A percentile compares a stretch with the other conserved stretches of the same genome.
phyloP scores from a whole-genome alignment of 2,329 filamentous ascomycete species.

The Stemphylium lycopersici region DNA sequence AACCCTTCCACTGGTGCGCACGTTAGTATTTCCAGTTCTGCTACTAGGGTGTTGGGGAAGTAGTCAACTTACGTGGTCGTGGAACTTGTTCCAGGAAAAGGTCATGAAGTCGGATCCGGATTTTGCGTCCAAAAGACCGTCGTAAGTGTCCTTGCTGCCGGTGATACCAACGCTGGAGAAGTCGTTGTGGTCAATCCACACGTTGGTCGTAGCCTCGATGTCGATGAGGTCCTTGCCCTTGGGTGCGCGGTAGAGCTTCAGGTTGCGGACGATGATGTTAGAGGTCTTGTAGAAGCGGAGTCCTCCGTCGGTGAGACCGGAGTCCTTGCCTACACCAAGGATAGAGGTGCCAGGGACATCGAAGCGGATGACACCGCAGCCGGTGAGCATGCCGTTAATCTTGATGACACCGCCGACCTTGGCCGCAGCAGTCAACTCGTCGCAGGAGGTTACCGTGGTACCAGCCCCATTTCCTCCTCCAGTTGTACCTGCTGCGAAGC shows the following conservation, averaged over 20 bases:
- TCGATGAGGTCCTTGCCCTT: slow-evolving; percentile 65
- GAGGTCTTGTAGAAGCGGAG: slow-evolving; percentile 59
- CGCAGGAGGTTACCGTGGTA: slow-evolving; percentile 60
- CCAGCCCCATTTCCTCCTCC: slow-evolving; percentile 63
- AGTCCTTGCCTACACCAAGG: slow-evolving; percentile 51
- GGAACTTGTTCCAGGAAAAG: slow-evolving; percentile 59
- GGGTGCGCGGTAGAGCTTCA: slow-evolving; percentile 64
- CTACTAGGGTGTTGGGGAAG: neutral
- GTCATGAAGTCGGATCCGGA: slow-evolving; percentile 68
- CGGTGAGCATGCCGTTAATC: slow-evolving; percentile 39
- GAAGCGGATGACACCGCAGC: slow-evolving; percentile 40
- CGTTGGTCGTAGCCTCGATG: slow-evolving; percentile 62
- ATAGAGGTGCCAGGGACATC: slow-evolving; percentile 33
- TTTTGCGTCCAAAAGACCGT: slow-evolving; percentile 63
- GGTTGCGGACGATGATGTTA: slow-evolving; percentile 69
- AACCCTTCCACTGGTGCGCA: slow-evolving; percentile 59
- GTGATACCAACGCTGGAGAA: slow-evolving; percentile 60
- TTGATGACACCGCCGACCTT: slow-evolving; percentile 43
- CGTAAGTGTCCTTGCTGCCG: slow-evolving; percentile 41
- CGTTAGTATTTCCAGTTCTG: slow-evolving; percentile 11
- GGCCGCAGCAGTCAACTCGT: slow-evolving; percentile 58
- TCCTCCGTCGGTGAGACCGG: slow-evolving; percentile 54
- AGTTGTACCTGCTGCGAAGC: slow-evolving; percentile 60
- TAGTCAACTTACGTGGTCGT: slow-evolving; percentile 55
- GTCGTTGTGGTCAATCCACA: slow-evolving; percentile 70